Percentiles rank a stretch among this genome's conserved stretches.
These are phyloP conservation scores for Saccharomycopsis selenospora DNA, from an alignment of 805 yeast species.

Conservation along the genomic window DNA sequence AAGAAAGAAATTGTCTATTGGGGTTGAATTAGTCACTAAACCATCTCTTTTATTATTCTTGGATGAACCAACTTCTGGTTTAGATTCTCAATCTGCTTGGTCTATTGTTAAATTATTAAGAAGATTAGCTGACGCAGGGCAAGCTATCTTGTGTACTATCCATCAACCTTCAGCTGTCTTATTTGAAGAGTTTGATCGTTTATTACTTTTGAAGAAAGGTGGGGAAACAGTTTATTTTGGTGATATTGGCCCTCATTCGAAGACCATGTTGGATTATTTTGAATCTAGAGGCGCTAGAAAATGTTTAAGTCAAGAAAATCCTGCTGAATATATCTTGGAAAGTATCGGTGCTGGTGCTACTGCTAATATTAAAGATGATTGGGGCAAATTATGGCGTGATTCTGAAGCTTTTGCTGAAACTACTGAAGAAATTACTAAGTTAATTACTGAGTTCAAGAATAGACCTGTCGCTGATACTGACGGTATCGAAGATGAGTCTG, in stretches of 20 bases:
- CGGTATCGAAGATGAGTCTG: slow-evolving; percentile 20
- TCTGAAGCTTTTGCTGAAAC: slow-evolving; percentile 28
- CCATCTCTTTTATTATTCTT: slow-evolving; percentile 46
- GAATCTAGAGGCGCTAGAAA: slow-evolving; percentile 36
- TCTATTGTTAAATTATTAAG: slow-evolving; percentile 46
- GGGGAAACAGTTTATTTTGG: slow-evolving; percentile 72
- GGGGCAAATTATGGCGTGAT: slow-evolving; percentile 9
- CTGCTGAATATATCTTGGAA: slow-evolving; percentile 40
- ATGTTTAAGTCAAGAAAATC: slow-evolving; percentile 35
- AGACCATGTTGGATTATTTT: slow-evolving; percentile 35
- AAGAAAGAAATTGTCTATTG: slow-evolving; percentile 46
- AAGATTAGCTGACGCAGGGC: slow-evolving; percentile 44
- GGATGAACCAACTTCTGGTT: slow-evolving; percentile 57
- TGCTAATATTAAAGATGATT: slow-evolving; percentile 31
- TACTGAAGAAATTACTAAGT: slow-evolving; percentile 27
- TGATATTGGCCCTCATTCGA: slow-evolving; percentile 55
- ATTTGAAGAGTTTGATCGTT: slow-evolving; percentile 52
- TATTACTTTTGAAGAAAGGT: slow-evolving; percentile 57
- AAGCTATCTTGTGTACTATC: slow-evolving; percentile 55
- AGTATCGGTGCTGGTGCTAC: slow-evolving; percentile 42
- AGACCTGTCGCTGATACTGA: slow-evolving; percentile 21
- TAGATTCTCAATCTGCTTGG: slow-evolving; percentile 55
- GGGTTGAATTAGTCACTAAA: slow-evolving; percentile 48
- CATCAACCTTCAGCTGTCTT: slow-evolving; percentile 62
- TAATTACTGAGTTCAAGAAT: slow-evolving; percentile 21